Evolutionary conservation across 2,329 filamentous ascomycete genomes (phyloP), one percentile per base, ranked within the genome.

Genomic region (Colletotrichum sp.): DNA sequence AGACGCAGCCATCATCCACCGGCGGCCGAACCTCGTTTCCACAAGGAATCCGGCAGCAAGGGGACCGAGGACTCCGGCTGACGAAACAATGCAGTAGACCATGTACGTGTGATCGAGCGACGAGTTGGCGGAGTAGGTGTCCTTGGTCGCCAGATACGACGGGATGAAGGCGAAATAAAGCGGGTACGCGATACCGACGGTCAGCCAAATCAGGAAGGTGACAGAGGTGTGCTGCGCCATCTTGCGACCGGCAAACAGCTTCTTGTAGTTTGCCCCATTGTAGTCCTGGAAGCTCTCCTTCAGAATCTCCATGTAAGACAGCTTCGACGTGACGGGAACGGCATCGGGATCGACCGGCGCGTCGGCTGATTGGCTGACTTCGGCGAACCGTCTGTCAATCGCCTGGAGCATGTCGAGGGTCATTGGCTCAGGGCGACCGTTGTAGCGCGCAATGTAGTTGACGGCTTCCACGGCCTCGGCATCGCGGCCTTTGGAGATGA

Each of bases 141-240:
- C 82, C 83, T 68, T 85, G 84, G 9, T 85, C 21, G 83, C 83
- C 8, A 88, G 82, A 71, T 88, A 88, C 0, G 85, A 86, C 2
- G 86, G 86, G 65, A 88, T 84, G 70, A 88, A 88, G 60, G 84
- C 85, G 78, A 87, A 87, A 78, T 87, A 88, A 0, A 88, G 81
- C 6, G 87, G 87, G 77, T 88, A 88, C 2, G 85, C 86, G 26
- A 88, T 83, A n/a, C 86, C 86, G 34, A 88, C 86, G 0, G 84
- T 87, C 6, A 87, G 76, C 87, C 86, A 88, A 57, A 87, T 83
- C 6, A 84, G 77, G 76, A 86, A 87, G 2, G 83, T 85, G 7
- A 88, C 79, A 1, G 79, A 77, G 1, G 84, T 82, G 71, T 84
- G 82, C 66, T 80, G 82, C 3, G 82, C 80, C 80, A 85, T 82